Percentiles rank a stretch among this genome's conserved stretches.
phyloP scores from a whole-genome alignment of 2,329 filamentous ascomycete species.

The Ilyonectria sp. region DNA sequence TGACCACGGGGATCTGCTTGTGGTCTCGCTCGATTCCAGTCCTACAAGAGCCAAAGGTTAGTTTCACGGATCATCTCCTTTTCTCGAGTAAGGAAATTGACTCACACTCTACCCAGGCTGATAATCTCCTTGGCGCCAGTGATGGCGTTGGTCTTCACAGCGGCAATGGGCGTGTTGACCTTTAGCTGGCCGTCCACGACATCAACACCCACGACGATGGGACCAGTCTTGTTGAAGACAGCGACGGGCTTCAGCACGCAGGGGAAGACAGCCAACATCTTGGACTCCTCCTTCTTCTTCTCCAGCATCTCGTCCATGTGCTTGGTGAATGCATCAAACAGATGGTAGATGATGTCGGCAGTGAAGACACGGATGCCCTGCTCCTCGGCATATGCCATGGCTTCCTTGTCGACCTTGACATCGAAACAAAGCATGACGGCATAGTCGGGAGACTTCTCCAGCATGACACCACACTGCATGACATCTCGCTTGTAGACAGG shows the following conservation, averaged over 20 bases:
- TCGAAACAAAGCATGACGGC: constrained; percentile 99
- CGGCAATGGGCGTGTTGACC: constrained; percentile 91
- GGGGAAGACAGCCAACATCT: constrained; percentile 96
- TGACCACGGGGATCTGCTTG: constrained; percentile 92
- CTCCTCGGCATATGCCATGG: constrained; percentile 90
- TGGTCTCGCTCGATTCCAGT: constrained; percentile 97
- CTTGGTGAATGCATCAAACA: constrained; percentile 96
- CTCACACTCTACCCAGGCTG: constrained; percentile 92
- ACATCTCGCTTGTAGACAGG: constrained; percentile 99
- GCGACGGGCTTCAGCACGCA: constrained; percentile 91
- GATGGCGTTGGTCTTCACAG: constrained; percentile 84
- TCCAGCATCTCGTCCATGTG: constrained; percentile 91
- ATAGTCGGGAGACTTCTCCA: constrained; percentile 94
- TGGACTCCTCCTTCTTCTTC: constrained; percentile 96
- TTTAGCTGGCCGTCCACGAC: constrained; percentile 91
- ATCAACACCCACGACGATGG: constrained; percentile 96
- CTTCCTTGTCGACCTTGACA: constrained; percentile 99
- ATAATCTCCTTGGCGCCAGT: constrained; percentile 90
- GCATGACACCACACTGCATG: constrained; percentile 94
- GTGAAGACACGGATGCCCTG: constrained; percentile 98
- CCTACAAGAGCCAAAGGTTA: constrained; percentile 64
- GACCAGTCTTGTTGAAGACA: constrained; percentile 98
- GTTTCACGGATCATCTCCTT: constrained; percentile 37
- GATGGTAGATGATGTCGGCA: constrained; percentile 98
- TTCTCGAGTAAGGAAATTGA: constrained; percentile 46